A percentile compares a stretch with the other conserved stretches of the same genome.
Evolutionary conservation across 106 monocot species (phyloP).

Genomic region (Apostasia ramifera): DNA sequence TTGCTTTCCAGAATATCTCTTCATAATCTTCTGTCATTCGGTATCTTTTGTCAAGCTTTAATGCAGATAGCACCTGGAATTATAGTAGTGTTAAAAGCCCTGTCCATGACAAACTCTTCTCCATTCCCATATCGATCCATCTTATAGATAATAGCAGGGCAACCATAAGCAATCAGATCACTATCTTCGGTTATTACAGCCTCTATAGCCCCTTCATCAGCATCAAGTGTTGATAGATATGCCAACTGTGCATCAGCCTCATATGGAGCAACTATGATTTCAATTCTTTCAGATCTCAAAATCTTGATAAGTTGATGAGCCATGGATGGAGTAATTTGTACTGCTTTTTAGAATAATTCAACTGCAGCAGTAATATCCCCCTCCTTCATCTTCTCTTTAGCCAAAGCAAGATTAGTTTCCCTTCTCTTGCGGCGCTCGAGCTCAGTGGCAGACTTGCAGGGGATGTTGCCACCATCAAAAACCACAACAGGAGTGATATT

Average conservation of each 20-base stretch:
- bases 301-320: constrained; percentile 81
- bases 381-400: constrained; percentile 57
- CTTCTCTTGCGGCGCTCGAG: constrained; percentile 56
- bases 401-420: constrained; percentile 47
- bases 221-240: constrained; percentile 52
- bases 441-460: constrained; percentile 65
- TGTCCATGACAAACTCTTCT: constrained; percentile 74
- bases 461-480: constrained; percentile 69
- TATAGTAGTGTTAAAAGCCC: constrained; percentile 31
- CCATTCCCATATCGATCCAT: constrained; percentile 86
- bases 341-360: constrained; percentile 77
- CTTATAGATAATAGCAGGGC: constrained; percentile 73
- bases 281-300: constrained; percentile 53
- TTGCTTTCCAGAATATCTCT: constrained; percentile 45
- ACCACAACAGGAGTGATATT: constrained; percentile 66
- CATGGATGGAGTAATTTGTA: constrained; percentile 74
- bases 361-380: constrained; percentile 46
- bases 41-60: constrained; percentile 56
- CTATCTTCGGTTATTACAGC: constrained; percentile 95
- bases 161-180: constrained; percentile 80
- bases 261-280: constrained; percentile 90
- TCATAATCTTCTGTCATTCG: constrained; percentile 62
- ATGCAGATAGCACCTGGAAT: constrained; percentile 49
- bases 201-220: constrained; percentile 61
- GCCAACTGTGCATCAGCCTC: constrained; percentile 96